phyloP scores from a whole-genome alignment of 2,329 filamentous ascomycete genomes.

The Gnomoniopsis sp. region DNA sequence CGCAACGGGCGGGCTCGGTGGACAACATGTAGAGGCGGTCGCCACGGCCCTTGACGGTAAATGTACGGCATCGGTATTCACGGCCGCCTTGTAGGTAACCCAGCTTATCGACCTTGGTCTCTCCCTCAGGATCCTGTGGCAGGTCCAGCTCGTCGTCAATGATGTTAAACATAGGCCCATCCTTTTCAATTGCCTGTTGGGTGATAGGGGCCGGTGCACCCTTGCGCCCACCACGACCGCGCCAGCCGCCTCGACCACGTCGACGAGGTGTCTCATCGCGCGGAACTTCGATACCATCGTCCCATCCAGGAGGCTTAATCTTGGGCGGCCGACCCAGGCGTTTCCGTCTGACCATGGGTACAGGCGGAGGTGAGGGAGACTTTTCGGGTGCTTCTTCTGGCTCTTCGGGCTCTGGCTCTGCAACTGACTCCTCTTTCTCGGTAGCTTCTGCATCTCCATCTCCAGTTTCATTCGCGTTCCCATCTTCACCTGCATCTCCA shows the following conservation, averaged over 20 bases:
- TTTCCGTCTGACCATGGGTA: conserved; percentile 66
- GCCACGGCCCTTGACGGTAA: conserved; percentile 81
- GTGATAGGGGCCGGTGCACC: conserved; percentile 72
- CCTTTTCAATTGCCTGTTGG: conserved; percentile 86
- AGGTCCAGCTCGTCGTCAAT: conserved; percentile 88
- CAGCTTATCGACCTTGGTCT: conserved; percentile 88
- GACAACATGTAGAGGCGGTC: conserved; percentile 96
- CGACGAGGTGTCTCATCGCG: conserved; percentile 57
- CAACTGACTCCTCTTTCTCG: conserved; percentile 37
- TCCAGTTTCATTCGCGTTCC: background rate
- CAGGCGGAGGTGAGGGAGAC: conserved; percentile 54
- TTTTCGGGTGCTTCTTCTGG: conserved; percentile 36
- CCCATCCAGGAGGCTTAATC: conserved; percentile 78
- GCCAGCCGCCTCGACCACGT: conserved; percentile 69
- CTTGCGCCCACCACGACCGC: conserved; percentile 61
- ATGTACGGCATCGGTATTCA: conserved; percentile 93
- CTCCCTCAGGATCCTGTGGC: conserved; percentile 82
- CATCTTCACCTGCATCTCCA: conserved; percentile 31
- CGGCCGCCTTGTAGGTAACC: conserved; percentile 79
- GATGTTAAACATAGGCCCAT: conserved; percentile 88
- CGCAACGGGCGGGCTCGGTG: conserved; percentile 92
- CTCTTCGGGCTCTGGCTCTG: conserved; percentile 32
- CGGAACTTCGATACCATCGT: conserved; percentile 56
- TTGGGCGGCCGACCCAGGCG: conserved; percentile 84
- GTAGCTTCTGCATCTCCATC: conserved; percentile 27